Base-by-base conservation (phyloP, 305 asterid species). In the Fraxinus latifolia region DNA sequence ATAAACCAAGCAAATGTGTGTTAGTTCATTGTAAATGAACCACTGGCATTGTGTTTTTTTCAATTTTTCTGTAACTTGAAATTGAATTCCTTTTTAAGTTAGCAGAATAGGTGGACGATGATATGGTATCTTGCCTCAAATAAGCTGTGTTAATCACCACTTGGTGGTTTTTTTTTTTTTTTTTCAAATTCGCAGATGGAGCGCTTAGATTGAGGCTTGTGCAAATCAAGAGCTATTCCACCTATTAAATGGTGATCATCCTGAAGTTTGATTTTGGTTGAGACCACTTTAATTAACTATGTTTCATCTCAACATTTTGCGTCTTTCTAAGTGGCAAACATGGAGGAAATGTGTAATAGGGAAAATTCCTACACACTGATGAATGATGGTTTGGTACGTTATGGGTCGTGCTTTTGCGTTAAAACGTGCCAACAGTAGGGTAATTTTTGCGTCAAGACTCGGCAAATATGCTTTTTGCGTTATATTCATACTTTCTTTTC, bases 131-230 rank as follows among this genome's bases (percentile, higher is more conserved):
- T 74, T 23, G 53, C 6, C 36, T 76, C 0, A 42, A 5, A 70
- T 37, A 44, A 65, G 19, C 71, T 47, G 65, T 73, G 58, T 53
- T 7, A 8, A 33, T 8, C 11, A 11, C 14, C 39, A 25, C 42
- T 33, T n/a, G 27, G 2, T 1, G 11, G 2, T 65, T 17, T 37
- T 65, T 0, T 14, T 0, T 5, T 50, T 19, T 50, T 36, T 39
- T 3, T 11, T 29, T 7, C 1, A 42, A 44, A n/a, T 82, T 74
- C n/a, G 79, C 85, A 89, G 90, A 87, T 86, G 88, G 88, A 89
- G 76, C 84, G 71, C 25, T 74, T 89, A 77, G 90, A 86, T 83
- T 89, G 82, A 89, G 89, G 23, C 81, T 53, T 73, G 23, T 31
- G 44, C 42, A 39, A 4, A 72, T 32, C 25, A 33, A 71, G 76